Evolutionary conservation across 768 basidiomycete genomes (phyloP), one percentile per base, ranked within the genome.

Genomic region (Pleurotus salmoneostramineus): DNA sequence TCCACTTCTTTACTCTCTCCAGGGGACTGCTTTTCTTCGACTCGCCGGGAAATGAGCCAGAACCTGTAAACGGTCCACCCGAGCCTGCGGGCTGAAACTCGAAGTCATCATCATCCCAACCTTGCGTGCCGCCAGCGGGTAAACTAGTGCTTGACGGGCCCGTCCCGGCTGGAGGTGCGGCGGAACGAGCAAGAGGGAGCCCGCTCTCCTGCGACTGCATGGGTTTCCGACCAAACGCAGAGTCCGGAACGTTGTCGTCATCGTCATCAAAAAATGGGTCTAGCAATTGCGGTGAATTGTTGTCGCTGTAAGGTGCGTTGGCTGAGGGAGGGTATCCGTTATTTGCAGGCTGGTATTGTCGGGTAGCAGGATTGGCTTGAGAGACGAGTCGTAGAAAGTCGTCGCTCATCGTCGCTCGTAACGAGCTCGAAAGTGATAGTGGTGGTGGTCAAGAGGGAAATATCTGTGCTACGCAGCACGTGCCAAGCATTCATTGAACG

Each of bases 191-290:
- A 49, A 93, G 72, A 35, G 86, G 87, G 0, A 89, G 69, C 37
- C 78, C 78, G 59, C 79, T 82, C 62, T 81, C 81, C 63, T 80
- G 79, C 5, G 81, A 81, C 50, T 75, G 75, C 77, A 79, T 79
- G 51, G 80, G 72, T 40, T 66, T 65, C 57, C 74, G 70, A 50
- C 82, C 82, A 70, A 88, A 88, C n/a, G 83, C 83, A 15, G 85
- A 85, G 70, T 88, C 87, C 12, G 84, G 83, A 33, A 76, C 64
- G 59, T 87, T 83, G 56, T 91, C 89, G 62, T 89, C 87, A 56
- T 88, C 89, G 68, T 93, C 91, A 69, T 91, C 88, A 71, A 93
- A 93, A 70, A 93, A 93, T n/a, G 89, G 91, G 71, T 93, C 91
- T 72, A 93, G 76, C 59, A 79, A 70, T 67, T 81, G 78, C 58